phyloP scores from a whole-genome alignment of 768 basidiomycete genomes.

The Exidia glandulosa region DNA sequence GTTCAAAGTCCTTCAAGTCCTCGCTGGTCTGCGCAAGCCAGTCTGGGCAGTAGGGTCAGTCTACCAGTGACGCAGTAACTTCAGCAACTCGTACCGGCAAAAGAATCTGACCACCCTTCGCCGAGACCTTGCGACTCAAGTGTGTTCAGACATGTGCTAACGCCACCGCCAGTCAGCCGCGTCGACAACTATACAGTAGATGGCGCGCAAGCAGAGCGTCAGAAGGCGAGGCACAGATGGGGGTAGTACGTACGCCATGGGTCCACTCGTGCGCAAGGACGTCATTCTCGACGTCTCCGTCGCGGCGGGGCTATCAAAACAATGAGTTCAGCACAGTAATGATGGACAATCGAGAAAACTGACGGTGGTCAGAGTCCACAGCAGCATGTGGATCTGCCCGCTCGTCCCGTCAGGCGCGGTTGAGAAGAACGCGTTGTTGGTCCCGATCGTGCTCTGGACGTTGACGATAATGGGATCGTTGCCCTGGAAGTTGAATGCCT shows the following conservation, averaged over 20 bases:
- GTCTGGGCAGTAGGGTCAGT: background rate
- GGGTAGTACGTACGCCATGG: conserved; percentile 16
- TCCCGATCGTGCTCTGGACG: conserved; percentile 7
- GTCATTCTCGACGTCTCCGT: conserved; percentile 56
- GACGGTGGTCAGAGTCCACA: background rate
- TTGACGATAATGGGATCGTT: conserved; percentile 24
- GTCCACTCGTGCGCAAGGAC: conserved; percentile 41
- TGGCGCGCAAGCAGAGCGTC: background rate
- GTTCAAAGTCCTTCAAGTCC: conserved; percentile 21
- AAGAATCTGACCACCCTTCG: conserved; percentile 40
- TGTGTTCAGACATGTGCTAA: conserved; percentile 49
- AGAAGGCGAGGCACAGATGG: background rate
- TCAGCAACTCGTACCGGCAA: background rate
- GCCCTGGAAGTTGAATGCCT: conserved; percentile 27
- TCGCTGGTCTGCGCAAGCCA: conserved; percentile 29
- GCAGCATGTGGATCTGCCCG: background rate
- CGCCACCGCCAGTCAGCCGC: conserved; percentile 43
- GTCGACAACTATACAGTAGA: conserved; percentile 15
- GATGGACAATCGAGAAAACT: background rate
- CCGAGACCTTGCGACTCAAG: conserved; percentile 57
- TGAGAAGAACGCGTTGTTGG: background rate
- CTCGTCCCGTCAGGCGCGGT: background rate
- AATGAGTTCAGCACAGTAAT: conserved; percentile 19
- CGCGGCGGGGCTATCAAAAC: conserved; percentile 39
- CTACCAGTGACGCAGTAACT: background rate